Evolutionary conservation across 2,329 filamentous ascomycete genomes (phyloP).

Genomic region (Verticillium zaregamsianum): DNA sequence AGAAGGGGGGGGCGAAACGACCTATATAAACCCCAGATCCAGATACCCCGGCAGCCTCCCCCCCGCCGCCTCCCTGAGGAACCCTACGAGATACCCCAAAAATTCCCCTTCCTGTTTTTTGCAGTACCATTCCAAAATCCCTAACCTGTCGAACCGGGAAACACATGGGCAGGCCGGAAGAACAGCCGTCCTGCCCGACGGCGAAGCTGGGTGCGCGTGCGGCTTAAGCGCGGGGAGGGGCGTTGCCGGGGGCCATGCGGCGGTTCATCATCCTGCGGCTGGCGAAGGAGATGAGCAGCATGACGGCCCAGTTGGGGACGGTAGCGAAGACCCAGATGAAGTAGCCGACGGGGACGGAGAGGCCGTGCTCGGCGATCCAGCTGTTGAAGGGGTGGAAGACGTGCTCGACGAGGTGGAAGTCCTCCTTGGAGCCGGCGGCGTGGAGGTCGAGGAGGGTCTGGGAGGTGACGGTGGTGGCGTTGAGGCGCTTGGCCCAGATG

Average conservation of each 20-base stretch:
- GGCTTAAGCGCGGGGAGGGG: neutral
- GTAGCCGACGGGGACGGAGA: slow-evolving; percentile 64
- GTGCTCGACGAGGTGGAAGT: slow-evolving; percentile 50
- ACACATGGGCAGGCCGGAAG: no score
- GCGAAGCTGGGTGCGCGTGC: neutral
- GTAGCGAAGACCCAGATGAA: slow-evolving; percentile 62
- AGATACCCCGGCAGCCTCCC: neutral
- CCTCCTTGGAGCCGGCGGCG: slow-evolving; percentile 40
- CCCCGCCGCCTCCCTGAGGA: no score
- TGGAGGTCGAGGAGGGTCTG: slow-evolving; percentile 59
- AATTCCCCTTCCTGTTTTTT: neutral
- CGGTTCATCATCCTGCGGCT: slow-evolving; percentile 67
- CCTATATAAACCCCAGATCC: neutral
- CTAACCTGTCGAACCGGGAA: neutral
- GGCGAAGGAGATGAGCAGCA: slow-evolving; percentile 70
- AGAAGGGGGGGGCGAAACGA: neutral
- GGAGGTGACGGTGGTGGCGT: slow-evolving; percentile 63
- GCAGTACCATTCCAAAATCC: neutral
- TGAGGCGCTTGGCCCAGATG: slow-evolving; percentile 62
- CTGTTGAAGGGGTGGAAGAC: slow-evolving; percentile 76
- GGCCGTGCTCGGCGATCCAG: slow-evolving; percentile 54
- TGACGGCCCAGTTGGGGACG: slow-evolving; percentile 71
- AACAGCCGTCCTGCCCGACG: no score
- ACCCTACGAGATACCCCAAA: neutral
- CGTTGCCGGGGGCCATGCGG: slow-evolving; percentile 14